Evolutionary conservation across 169 alveolate genomes (phyloP), one percentile per base, ranked within the genome.

Genomic region (Prorocentrum cordatum): DNA sequence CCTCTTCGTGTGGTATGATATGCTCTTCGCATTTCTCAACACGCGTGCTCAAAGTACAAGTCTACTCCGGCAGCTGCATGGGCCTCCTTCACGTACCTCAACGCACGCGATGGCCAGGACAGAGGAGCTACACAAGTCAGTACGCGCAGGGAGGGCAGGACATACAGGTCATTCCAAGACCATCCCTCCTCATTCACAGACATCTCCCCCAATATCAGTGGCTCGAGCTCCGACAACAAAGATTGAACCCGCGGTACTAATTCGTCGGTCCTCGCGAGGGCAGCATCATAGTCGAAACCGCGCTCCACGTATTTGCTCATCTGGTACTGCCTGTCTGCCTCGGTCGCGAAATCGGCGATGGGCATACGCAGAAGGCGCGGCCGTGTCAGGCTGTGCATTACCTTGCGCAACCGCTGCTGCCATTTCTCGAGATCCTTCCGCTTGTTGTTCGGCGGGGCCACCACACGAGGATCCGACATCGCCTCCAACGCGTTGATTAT

Each of bases 121-220:
- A 72, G 36, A 1, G 70, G 38, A 10, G 42, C 18, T 12, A 72
- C 84, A 12, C 84, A 72, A 10, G 70, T 72, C 61, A 72, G 68
- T 20, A 72, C 68, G 18, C 84, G 84, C 9, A 72, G 54, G 9
- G 84, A 72, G 5, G 84, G 84, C 12, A 72, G 39, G 24, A 72
- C 84, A 22, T 72, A 50, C 1, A 72, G 84, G 54, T 72, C 84
- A 18, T 72, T 68, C 84, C 84, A 72, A n/a, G 84, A 72, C 26
- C 39, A 58, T 42, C 83, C 83, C 16, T 16, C 54, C 9, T 32
- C 68, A 18, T 72, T 72, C 50, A 72, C 24, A 2, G 84, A 18
- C 29, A 14, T 16, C 22, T 47, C 54, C 31, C 67, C 38, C 1
- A 32, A 68, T 12, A 72, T 32, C 5, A 72, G 68, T 7, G 24